These are phyloP conservation scores for Calophaca sinica DNA, from an alignment of 306 rosid species.

Conservation along the genomic window DNA sequence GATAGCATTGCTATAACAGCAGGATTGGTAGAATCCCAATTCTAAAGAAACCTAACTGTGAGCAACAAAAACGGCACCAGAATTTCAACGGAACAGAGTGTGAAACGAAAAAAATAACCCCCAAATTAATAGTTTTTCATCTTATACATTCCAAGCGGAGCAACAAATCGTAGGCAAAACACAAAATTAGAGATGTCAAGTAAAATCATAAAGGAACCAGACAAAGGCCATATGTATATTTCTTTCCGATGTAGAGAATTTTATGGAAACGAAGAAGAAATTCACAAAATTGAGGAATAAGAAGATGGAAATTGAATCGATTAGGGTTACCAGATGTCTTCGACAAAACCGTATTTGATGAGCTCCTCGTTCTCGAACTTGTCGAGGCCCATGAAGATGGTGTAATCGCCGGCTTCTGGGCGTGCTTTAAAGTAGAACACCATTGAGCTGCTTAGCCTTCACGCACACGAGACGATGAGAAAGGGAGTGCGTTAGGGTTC, in stretches of 20 bases:
- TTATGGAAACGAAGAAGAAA: constrained; percentile 5
- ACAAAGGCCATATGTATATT: not conserved
- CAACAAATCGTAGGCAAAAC: not conserved
- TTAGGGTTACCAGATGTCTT: constrained; percentile 86
- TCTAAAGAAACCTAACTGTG: not conserved
- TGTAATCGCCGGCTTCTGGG: constrained; percentile 90
- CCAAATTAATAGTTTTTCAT: not conserved
- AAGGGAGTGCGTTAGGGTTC: constrained; percentile 55
- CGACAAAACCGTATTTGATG: constrained; percentile 92
- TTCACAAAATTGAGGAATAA: not conserved
- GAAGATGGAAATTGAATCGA: not conserved
- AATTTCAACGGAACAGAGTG: not conserved
- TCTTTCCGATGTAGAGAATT: not conserved
- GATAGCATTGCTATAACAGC: too few species aligned
- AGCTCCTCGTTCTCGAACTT: constrained; percentile 98
- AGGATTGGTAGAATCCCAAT: constrained; percentile 16
- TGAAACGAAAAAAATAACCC: too few species aligned
- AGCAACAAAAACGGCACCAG: not conserved
- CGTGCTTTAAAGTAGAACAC: constrained; percentile 99
- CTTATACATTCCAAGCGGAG: not conserved
- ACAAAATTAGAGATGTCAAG: not conserved
- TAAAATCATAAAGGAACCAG: not conserved
- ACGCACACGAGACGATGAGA: constrained; percentile 34
- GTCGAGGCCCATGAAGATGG: constrained; percentile 99
- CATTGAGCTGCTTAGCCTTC: constrained; percentile 52